Evolutionary conservation across 352 stramenopile genomes (phyloP), one percentile per base, ranked within the genome.

Genomic region (Pythium pyrilobum): DNA sequence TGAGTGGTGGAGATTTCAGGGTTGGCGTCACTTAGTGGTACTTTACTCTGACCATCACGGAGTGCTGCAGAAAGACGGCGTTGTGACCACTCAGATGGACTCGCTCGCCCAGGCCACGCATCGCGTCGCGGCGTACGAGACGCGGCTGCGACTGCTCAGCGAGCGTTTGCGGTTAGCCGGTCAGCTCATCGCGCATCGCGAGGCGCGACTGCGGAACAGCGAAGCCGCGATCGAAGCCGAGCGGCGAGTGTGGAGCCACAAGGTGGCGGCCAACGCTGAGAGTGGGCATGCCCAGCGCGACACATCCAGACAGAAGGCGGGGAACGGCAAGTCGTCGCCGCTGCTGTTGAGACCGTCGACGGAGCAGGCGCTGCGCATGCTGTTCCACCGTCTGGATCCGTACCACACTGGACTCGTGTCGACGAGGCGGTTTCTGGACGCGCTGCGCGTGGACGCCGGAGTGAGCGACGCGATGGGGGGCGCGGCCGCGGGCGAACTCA

Each of bases 381-480:
- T 89, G 11, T 92, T 92, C 59, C 81, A 89, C 29, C 64, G 71
- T 24, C 54, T 92, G 4, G 81, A 91, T 56, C 56, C 71, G 27
- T 89, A 87, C 33, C 65, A 74, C 20, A 81, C 72, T 18, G 80
- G 80, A 1, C 53, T 91, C 5, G 72, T 89, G 32, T 54, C 24
- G 3, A 59, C 56, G 3, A 38, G 55, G 5, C 13, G n/a, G 16
- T 45, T 84, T 28, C 31, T 90, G 15, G 36, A 77, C 16, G 62
- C 77, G 3, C 40, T 90, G 7, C 49, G 62, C 9, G 42, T 27
- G 8, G 74, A 87, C 29, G 24, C 40, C 29, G 47, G 45, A 1
- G 56, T 88, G 21, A 32, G 68, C 18, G 52, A 66, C 36, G 75
- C 64, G 23, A 48, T 86, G 7, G 74, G 72, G 6, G 29, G 41